Percentiles rank a stretch among this genome's conserved stretches.
Conservation (phyloP, 352 stramenopile genomes). For the Pythium apleroticum region DNA sequence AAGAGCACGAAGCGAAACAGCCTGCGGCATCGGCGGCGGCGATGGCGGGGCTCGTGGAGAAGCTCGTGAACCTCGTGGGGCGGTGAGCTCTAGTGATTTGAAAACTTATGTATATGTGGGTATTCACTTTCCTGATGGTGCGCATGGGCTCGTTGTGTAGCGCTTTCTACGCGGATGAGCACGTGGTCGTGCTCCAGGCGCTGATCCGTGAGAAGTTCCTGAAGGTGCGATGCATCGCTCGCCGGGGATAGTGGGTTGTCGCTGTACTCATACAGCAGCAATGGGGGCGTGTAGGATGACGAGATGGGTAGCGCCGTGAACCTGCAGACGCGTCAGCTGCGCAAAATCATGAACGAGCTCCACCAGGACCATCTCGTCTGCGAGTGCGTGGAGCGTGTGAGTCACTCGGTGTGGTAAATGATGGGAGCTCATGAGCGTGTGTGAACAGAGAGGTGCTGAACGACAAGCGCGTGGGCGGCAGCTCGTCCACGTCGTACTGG, state of each 20-base stretch:
- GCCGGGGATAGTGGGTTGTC: neutral
- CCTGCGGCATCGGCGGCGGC: neutral
- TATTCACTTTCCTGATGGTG: constrained; percentile 1
- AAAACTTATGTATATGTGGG: neutral
- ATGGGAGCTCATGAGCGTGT: neutral
- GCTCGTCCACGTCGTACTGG: constrained; percentile 88
- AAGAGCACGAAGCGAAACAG: neutral
- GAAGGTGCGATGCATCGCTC: constrained; percentile 45
- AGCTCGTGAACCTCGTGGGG: constrained; percentile 83
- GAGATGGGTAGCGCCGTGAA: constrained; percentile 89
- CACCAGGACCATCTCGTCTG: constrained; percentile 85
- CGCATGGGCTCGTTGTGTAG: constrained; percentile 28
- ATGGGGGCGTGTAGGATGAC: constrained; percentile 53
- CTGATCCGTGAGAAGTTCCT: constrained; percentile 88
- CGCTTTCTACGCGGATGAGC: constrained; percentile 88
- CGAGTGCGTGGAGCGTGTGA: constrained; percentile 43
- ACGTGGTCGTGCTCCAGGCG: constrained; percentile 83
- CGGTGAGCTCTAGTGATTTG: constrained; percentile 50
- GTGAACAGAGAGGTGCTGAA: constrained; percentile 76
- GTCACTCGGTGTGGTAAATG: neutral
- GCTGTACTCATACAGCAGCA: neutral
- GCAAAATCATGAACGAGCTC: constrained; percentile 89
- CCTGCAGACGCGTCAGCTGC: constrained; percentile 84
- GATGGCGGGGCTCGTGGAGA: constrained; percentile 86
- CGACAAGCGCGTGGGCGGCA: constrained; percentile 81